Conservation (phyloP, 345 rosid genomes). For the Geranium brycei region DNA sequence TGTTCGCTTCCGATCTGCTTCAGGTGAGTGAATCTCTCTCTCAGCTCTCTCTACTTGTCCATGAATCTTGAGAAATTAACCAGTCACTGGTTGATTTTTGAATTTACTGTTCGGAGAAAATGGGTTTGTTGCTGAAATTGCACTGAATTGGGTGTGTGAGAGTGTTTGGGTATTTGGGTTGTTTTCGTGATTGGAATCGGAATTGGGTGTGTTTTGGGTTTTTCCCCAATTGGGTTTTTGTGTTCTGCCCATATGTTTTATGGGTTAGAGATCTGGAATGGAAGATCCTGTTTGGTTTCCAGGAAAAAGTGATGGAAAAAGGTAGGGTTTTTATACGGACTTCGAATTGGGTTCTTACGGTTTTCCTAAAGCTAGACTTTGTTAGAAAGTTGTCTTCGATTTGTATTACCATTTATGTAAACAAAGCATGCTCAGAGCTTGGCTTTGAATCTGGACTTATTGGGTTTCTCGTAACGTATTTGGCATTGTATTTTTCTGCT, state of each 20-base stretch:
- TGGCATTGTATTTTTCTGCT: not conserved
- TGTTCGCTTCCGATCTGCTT: not conserved
- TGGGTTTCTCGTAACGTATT: not conserved
- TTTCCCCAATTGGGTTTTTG: not conserved
- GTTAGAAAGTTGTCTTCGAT: not conserved
- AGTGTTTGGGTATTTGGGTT: not conserved
- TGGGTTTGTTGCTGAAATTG: not conserved
- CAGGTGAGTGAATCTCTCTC: not conserved
- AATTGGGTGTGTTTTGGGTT: not conserved
- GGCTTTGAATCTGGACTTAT: not conserved
- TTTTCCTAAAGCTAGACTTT: not conserved
- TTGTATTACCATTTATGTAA: no score
- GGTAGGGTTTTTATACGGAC: not conserved
- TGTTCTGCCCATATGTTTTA: not conserved
- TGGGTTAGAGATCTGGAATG: not conserved
- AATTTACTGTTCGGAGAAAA: no score
- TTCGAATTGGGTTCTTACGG: no score
- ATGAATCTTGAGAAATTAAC: not conserved
- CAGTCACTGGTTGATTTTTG: no score
- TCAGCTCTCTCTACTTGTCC: not conserved
- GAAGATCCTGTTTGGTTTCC: not conserved
- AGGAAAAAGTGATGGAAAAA: not conserved
- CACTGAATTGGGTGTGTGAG: no score
- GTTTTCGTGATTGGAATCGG: not conserved
- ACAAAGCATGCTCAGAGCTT: not conserved